Base-by-base conservation (phyloP, 2,329 filamentous ascomycete genomes). In the Chrysoporthe puriensis region DNA sequence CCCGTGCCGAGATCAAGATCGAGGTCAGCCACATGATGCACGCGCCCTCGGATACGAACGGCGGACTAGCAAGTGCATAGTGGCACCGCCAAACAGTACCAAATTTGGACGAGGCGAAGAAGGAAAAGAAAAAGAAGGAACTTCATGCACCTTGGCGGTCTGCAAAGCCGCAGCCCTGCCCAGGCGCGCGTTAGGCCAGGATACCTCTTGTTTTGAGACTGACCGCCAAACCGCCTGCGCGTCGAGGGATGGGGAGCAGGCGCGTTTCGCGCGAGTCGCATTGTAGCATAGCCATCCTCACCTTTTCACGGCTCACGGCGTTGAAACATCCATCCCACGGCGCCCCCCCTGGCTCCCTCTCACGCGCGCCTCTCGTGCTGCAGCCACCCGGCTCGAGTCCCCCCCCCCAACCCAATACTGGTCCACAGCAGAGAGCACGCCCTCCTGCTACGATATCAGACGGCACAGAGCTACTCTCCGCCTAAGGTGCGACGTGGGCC, bases 171-270 rank as follows among this genome's bases (percentile, higher is more conserved):
- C 9, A 21, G 2, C 14, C 46, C 21, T 16, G 21, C 5, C 4
- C 50, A 54, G 21, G 50, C 48, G 4, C 26, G 50, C 50, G 32
- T 54, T 32, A 42, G 58, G 43, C 40, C 58, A 26, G 58, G 58
- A 61, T 48, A 16, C 42, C 18, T 46, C 11, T 18, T 13, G 18
- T 44, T 32, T 26, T 5, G 26, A 36, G 4, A 5, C n/a, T 61
- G 58, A 61, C 58, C 58, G 58, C 58, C 58, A 61, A 44, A 61
- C 58, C 58, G 58, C 58, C 21, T 40, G 4, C n/a, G 18, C 16
- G 21, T 44, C 36, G 36, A 46, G 26, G 2, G 26, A 26, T 26
- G 26, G 26, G 13, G 21, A 21, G 36, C 13, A 46, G 44, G 58
- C 58, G 43, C 58, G 58, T 61, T 26, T 61, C 42, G 58, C 58